A percentile compares a stretch with the other conserved stretches of the same genome.
phyloP scores from a whole-genome alignment of 2,329 filamentous ascomycete genomes.

The Elsinoe perseae region DNA sequence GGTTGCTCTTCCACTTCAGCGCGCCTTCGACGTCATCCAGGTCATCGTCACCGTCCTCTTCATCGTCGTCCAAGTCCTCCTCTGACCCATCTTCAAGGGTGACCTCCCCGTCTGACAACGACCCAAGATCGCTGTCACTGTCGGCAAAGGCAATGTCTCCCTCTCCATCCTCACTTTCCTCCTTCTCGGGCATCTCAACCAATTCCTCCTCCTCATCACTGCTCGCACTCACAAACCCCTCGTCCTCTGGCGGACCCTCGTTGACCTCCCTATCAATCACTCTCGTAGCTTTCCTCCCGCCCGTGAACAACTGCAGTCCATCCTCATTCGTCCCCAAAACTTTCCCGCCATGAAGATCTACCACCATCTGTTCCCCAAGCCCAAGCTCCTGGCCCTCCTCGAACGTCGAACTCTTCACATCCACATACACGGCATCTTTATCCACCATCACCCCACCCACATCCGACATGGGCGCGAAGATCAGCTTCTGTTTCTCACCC shows the following conservation, averaged over 20 bases:
- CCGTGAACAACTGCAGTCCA: constrained; percentile 73
- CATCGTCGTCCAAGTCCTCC: constrained; percentile 59
- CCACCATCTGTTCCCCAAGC: constrained; percentile 91
- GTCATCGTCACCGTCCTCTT: constrained; percentile 38
- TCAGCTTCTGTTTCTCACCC: constrained; percentile 92
- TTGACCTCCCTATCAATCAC: constrained; percentile 43
- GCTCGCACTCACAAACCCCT: constrained; percentile 40
- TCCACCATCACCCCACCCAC: constrained; percentile 93
- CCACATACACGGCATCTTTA: constrained; percentile 91
- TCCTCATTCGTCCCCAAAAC: constrained; percentile 75
- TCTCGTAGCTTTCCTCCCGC: constrained; percentile 47
- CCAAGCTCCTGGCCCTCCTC: constrained; percentile 64
- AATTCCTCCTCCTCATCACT: constrained; percentile 49
- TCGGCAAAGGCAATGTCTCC: constrained; percentile 87
- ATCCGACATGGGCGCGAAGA: constrained; percentile 97
- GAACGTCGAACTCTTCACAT: constrained; percentile 65
- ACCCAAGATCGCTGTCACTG: constrained; percentile 92
- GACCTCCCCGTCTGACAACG: constrained; percentile 55
- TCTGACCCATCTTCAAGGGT: constrained; percentile 34
- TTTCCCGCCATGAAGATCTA: constrained; percentile 76
- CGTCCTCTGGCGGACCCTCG: constrained; percentile 43
- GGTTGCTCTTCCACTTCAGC: constrained; percentile 80
- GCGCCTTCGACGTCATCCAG: constrained; percentile 70
- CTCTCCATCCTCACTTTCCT: constrained; percentile 48
- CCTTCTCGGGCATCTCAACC: constrained; percentile 41